Base-by-base conservation (phyloP, 2,329 filamentous ascomycete species). In the Plenodomus lindquistii region DNA sequence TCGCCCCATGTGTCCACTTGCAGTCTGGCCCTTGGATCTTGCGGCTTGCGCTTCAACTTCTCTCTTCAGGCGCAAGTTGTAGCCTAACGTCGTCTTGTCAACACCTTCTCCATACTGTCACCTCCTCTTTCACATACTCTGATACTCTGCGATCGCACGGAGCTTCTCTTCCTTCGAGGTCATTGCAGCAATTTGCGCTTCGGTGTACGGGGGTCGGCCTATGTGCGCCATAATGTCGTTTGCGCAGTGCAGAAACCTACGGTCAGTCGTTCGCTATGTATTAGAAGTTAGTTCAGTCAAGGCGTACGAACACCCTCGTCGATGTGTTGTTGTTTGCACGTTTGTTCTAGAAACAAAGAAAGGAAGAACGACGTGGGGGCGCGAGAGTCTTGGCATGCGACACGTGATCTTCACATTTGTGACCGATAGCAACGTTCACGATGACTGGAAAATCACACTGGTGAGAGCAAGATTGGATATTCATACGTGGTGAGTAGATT, bases 181-280 rank as follows among this genome's bases (percentile, higher is more conserved):
- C 42, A 67, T 61, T 11, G 57, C 52, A n/a, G 48, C 48, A 37
- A 67, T 59, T 37, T 64, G 58, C 34, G 63, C 60, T 15, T 44
- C 44, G 1, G 62, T 62, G 20, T 67, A 66, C 20, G 63, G 63
- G 3, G 64, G 64, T 2, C 60, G 62, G 17, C 54, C 60, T n/a
- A 52, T 55, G 4, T 56, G 57, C 40, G 55, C 55, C 63, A 65
- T 65, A 18, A 18, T 52, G 46, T 48, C 15, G 38, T 18, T 36
- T 22, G 40, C 17, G 18, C 18, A 5, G 35, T 37, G n/a, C 6
- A 36, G 15, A 7, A 36, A n/a, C 34, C 17, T n/a, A 9, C 4
- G 4, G 35, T 37, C 35, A 19, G 35, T 20, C 8, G 35, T 37
- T 36, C 18, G 11, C 27, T 13, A 4, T 11, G 4, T 11, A 8